Evolutionary conservation across 169 alveolate species (phyloP).

Genomic region (Perkinsus marinus): DNA sequence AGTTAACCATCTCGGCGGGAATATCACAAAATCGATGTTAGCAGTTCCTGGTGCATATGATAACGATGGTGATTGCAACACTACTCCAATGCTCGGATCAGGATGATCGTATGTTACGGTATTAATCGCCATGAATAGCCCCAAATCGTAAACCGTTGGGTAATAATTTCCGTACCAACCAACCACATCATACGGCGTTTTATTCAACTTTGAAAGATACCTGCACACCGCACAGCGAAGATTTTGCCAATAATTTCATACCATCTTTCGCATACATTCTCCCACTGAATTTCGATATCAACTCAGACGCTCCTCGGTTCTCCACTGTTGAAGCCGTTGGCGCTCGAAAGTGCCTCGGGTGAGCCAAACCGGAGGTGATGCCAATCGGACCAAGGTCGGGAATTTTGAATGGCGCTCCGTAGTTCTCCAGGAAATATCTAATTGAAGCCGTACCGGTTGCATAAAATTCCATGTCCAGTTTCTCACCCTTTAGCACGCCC

Average conservation of each 20-base stretch:
- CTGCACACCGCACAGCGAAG: too few species aligned
- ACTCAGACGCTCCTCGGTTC: constrained; percentile 12
- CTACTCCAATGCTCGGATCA: constrained; percentile 50
- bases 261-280: neutral
- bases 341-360: constrained; percentile 49
- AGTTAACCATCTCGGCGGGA: constrained; percentile 66
- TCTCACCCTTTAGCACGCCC: neutral
- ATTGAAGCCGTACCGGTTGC: neutral
- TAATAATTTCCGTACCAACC: constrained; percentile 62
- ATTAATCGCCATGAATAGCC: constrained; percentile 44
- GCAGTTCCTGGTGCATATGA: constrained; percentile 61
- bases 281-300: constrained; percentile 38
- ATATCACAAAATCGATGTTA: constrained; percentile 58
- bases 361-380: constrained; percentile 51
- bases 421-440: constrained; percentile 55
- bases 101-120: constrained; percentile 66
- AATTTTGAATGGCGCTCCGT: constrained; percentile 42
- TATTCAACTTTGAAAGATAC: constrained; percentile 32
- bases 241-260: neutral
- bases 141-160: constrained; percentile 54
- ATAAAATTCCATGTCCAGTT: neutral
- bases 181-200: constrained; percentile 45
- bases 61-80: constrained; percentile 32
- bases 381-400: constrained; percentile 75
- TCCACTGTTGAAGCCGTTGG: constrained; percentile 35